Conservation (phyloP, 495 filamentous ascomycete species). For the Neurospora tetrasperma region DNA sequence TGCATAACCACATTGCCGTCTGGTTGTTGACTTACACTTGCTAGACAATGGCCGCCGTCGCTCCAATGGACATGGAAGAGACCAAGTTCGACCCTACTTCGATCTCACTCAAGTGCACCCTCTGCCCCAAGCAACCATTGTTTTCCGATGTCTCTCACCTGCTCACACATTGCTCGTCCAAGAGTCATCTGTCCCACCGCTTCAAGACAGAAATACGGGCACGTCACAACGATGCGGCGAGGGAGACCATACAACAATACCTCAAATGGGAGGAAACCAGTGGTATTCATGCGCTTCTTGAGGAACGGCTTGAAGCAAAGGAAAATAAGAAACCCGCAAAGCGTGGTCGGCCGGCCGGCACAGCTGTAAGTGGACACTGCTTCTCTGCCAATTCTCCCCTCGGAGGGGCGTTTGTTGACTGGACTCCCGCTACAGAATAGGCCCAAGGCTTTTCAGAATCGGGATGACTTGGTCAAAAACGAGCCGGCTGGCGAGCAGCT, state of each 20-base stretch:
- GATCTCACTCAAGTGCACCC: slow-evolving; percentile 62
- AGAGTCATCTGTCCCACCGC: slow-evolving; percentile 66
- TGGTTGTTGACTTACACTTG: slow-evolving; percentile 11
- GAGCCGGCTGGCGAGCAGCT: slow-evolving; percentile 20
- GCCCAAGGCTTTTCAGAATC: not conserved
- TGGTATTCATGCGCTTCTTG: slow-evolving; percentile 54
- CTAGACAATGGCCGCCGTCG: slow-evolving; percentile 27
- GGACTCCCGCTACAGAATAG: not conserved
- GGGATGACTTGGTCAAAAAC: slow-evolving; percentile 15
- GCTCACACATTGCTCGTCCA: slow-evolving; percentile 78
- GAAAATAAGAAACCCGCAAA: slow-evolving; percentile 45
- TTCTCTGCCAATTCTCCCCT: not conserved
- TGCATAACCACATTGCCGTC: not conserved
- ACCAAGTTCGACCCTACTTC: not conserved
- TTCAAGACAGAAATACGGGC: slow-evolving; percentile 62
- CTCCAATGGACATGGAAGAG: slow-evolving; percentile 19
- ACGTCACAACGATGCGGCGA: slow-evolving; percentile 42
- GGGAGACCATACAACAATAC: slow-evolving; percentile 45
- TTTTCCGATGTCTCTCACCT: slow-evolving; percentile 87
- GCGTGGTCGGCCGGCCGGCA: slow-evolving; percentile 10
- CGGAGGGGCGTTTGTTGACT: not conserved
- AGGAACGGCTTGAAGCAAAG: slow-evolving; percentile 61
- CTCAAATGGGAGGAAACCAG: slow-evolving; percentile 59
- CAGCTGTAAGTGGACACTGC: slow-evolving; percentile 5
- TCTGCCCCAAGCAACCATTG: slow-evolving; percentile 63